Base-by-base conservation (phyloP, 495 filamentous ascomycete genomes). In the Aspergillus conjunctus region DNA sequence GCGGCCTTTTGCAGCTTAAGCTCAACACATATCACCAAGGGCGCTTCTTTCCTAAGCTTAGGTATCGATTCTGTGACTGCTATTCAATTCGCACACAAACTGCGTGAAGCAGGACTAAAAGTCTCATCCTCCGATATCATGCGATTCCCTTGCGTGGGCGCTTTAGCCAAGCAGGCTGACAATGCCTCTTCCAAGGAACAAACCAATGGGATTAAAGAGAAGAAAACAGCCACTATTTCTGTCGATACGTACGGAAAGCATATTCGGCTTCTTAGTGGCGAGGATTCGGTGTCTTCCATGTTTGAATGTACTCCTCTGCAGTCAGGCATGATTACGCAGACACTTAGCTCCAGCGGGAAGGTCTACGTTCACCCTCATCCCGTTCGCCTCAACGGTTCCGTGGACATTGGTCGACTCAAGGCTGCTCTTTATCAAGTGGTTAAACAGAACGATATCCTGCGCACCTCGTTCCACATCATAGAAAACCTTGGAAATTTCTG, bases 301-400 rank as follows among this genome's bases (percentile, higher is more conserved):
- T 83, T 83, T 17, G 88, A 88, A 11, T 91, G 89, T 62, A 91
- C 90, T 0, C 80, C 89, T 0, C 69, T 93, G 7, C 91, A 94
- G 64, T 81, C 90, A 51, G 90, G 88, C 0, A 91, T 94, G 79
- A 84, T 92, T 51, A 82, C 85, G 2, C 79, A 84, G 43, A 86
- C 87, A 1, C 70, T 83, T 10, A 71, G 76, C 4, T 79, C 78
- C 26, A 76, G 78, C 2, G 64, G 78, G 26, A 66, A 74, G 10
- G 68, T 86, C 1, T 94, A 94, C 56, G 88, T 89, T 67, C 86
- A 87, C 64, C 72, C 79, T 0, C 92, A 93, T 61, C 67, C 68
- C 0, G 80, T 91, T 49, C 53, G 71, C 7, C 67, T 94, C 1
- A 45, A 65, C 4, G 26, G 72, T 1, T 58, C 56, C 0, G 72